These are phyloP conservation scores for Paraphoma chrysanthemicola DNA, from an alignment of 2,329 filamentous ascomycete genomes.

Conservation along the genomic window DNA sequence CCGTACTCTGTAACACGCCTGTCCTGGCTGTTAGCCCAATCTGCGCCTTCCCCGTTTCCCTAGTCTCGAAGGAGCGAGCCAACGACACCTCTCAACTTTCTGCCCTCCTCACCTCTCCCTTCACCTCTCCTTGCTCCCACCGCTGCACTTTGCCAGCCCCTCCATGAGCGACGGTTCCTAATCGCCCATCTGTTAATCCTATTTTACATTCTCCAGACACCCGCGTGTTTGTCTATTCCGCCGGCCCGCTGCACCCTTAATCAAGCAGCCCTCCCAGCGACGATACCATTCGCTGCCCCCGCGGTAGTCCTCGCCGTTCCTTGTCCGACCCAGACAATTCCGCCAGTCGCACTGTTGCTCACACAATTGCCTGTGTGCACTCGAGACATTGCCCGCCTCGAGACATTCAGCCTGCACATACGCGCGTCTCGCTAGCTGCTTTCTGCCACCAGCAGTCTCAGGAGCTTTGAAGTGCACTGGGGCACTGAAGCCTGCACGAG, in stretches of 20 bases:
- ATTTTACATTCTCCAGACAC: constrained; percentile 48
- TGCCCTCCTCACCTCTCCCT: constrained; percentile 14
- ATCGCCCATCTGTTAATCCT: constrained; percentile 43
- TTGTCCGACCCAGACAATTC: constrained; percentile 24
- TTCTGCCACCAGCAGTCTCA: constrained; percentile 16
- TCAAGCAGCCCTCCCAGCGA: constrained; percentile 21
- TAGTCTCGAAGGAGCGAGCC: constrained; percentile 20
- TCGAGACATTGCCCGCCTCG: constrained; percentile 6
- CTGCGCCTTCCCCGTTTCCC: constrained; percentile 17
- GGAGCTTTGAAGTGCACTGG: constrained; percentile 15
- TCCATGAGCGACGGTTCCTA: constrained; percentile 38
- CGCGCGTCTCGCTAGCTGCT: constrained; percentile 5
- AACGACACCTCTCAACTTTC: constrained; percentile 16
- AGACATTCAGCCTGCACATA: constrained; percentile 9
- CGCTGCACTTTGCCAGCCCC: constrained; percentile 20
- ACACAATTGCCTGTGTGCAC: constrained; percentile 15
- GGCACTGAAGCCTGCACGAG: background rate
- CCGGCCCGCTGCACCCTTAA: constrained; percentile 41
- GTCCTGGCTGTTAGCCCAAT: constrained; percentile 13
- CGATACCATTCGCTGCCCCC: constrained; percentile 4
- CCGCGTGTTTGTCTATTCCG: constrained; percentile 47
- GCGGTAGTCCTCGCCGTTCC: constrained; percentile 33
- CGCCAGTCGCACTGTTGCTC: constrained; percentile 13
- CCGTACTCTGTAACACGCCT: constrained; percentile 27
- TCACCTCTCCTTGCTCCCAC: constrained; percentile 19